phyloP scores from a whole-genome alignment of 345 rosid genomes.

The Boechera divaricarpa region DNA sequence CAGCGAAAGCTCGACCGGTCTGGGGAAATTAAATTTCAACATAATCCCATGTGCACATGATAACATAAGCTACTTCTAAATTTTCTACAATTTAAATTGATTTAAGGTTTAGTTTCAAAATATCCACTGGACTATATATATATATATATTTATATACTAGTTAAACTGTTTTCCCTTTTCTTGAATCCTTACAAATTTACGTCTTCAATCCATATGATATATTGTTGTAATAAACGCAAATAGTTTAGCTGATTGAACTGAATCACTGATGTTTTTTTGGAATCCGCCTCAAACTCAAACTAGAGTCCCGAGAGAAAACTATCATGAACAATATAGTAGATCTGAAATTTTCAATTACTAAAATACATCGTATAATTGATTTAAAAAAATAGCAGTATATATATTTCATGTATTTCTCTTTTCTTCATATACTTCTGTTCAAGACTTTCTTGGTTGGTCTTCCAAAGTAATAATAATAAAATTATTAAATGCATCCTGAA shows the following conservation, averaged over 20 bases:
- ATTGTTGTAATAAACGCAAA: neutral
- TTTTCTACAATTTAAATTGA: conserved; percentile 10
- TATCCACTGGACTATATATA: neutral
- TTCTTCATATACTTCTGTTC: neutral
- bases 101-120: neutral
- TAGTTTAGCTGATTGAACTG: neutral
- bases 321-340: too few species aligned
- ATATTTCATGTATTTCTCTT: neutral
- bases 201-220: neutral
- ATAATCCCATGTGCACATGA: neutral
- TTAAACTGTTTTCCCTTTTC: neutral
- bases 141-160: too few species aligned
- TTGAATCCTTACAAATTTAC: neutral
- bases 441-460: conserved; percentile 16
- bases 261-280: neutral
- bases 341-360: neutral
- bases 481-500: neutral
- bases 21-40: neutral
- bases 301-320: too few species aligned
- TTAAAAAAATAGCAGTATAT: neutral
- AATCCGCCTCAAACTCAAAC: too few species aligned
- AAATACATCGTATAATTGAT: neutral
- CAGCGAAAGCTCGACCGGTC: conserved; percentile 15
- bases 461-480: conserved; percentile 1
- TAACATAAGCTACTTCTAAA: conserved; percentile 5